phyloP scores from a whole-genome alignment of 768 basidiomycete species.

The Phaeotremella fagi region DNA sequence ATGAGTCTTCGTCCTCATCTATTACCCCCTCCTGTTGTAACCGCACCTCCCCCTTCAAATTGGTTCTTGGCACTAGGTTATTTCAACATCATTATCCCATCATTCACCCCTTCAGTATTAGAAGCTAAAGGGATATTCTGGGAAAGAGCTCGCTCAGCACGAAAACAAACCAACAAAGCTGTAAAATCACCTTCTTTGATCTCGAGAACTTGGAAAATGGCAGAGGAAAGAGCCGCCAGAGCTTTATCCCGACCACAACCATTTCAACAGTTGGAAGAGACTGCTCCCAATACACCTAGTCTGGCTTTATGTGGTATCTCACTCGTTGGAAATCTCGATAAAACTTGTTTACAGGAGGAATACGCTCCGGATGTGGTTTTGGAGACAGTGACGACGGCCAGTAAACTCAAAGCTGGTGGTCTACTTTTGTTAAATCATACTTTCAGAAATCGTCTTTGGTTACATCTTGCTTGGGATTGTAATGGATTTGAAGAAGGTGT shows the following conservation, averaged over 20 bases:
- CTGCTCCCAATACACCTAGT: neutral
- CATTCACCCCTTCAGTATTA: conserved; percentile 56
- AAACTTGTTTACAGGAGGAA: conserved; percentile 65
- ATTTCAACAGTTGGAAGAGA: neutral
- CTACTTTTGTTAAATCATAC: conserved; percentile 70
- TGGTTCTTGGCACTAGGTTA: conserved; percentile 78
- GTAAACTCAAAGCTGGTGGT: conserved; percentile 69
- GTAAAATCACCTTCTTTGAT: neutral
- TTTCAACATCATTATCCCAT: conserved; percentile 74
- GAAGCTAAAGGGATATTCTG: conserved; percentile 59
- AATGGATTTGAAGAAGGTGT: conserved; percentile 65
- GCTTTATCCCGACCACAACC: neutral
- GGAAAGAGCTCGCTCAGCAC: conserved; percentile 67
- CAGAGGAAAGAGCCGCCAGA: neutral
- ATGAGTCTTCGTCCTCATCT: conserved; percentile 67
- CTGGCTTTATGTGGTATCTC: conserved; percentile 64
- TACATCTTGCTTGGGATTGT: conserved; percentile 73
- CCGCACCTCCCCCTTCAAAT: conserved; percentile 53
- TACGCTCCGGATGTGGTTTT: conserved; percentile 58
- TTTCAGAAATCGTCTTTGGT: conserved; percentile 64
- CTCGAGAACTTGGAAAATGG: neutral
- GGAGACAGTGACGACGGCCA: conserved; percentile 74
- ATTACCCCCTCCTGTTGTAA: conserved; percentile 9
- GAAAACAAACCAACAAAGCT: conserved; percentile 60
- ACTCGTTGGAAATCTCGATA: conserved; percentile 77